Evolutionary conservation across 1,139 yeast species (phyloP).

Genomic region (Scheffersomyces insectosa): DNA sequence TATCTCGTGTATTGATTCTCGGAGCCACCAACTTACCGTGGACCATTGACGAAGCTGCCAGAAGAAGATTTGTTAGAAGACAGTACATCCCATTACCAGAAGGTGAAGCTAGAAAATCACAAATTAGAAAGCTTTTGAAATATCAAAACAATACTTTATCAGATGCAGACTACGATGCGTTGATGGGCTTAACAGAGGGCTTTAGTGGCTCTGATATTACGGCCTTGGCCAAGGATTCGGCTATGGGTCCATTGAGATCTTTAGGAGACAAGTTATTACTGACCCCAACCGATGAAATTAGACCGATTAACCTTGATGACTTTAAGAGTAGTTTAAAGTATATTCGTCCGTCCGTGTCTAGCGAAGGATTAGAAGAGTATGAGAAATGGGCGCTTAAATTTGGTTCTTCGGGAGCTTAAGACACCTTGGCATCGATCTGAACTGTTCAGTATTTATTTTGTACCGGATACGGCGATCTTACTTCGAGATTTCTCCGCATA

Average conservation of each 20-base stretch:
- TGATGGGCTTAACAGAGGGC: constrained; percentile 70
- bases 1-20: constrained; percentile 73
- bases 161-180: constrained; percentile 59
- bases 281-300: constrained; percentile 82
- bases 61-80: constrained; percentile 89
- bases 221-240: constrained; percentile 95
- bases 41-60: constrained; percentile 98
- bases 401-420: constrained; percentile 86
- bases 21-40: constrained; percentile 98
- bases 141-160: constrained; percentile 75
- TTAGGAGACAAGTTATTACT: constrained; percentile 84
- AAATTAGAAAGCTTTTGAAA: constrained; percentile 65
- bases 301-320: constrained; percentile 77
- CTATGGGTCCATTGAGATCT: constrained; percentile 95
- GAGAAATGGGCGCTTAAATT: constrained; percentile 90
- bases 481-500: too few relatives aligned
- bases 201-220: constrained; percentile 95
- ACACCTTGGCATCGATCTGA: too few relatives aligned
- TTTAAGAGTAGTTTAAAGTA: constrained; percentile 76
- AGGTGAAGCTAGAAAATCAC: constrained; percentile 73
- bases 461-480: too few relatives aligned
- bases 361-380: constrained; percentile 71
- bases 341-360: constrained; percentile 89
- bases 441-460: too few relatives aligned
- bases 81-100: constrained; percentile 97